These are phyloP conservation scores for Nephromyces sp. DNA, from an alignment of 169 alveolate species.

Conservation along the genomic window DNA sequence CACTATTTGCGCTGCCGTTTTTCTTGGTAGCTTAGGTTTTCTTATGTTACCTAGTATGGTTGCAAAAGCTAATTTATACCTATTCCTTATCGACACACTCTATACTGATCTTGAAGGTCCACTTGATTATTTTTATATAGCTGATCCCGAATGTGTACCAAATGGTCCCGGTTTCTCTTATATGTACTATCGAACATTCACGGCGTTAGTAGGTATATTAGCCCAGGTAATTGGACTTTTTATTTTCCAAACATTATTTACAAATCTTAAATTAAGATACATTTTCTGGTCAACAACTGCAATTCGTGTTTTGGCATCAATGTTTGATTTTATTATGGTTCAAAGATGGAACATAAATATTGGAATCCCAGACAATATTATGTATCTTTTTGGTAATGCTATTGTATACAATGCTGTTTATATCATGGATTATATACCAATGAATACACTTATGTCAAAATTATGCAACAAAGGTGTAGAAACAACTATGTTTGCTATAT, in stretches of 20 bases:
- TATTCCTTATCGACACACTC: background rate
- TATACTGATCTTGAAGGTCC: constrained; percentile 6
- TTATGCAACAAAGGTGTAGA: background rate
- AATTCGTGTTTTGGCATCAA: background rate
- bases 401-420: background rate
- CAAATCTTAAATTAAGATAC: background rate
- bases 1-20: background rate
- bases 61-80: background rate
- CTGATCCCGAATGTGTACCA: constrained; percentile 7
- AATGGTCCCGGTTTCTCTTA: constrained; percentile 20
- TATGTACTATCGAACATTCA: constrained; percentile 12
- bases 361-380: background rate
- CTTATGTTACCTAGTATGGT: background rate
- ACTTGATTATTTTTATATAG: constrained; percentile 18
- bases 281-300: constrained; percentile 4
- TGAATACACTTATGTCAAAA: background rate
- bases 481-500: background rate
- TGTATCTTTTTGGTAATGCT: constrained; percentile 6
- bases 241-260: constrained; percentile 1
- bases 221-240: background rate
- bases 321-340: background rate
- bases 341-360: constrained; percentile 1
- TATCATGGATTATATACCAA: constrained; percentile 1
- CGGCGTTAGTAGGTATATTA: background rate
- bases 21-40: background rate